Conservation (phyloP, 805 yeast species). For the Lipomyces sp. region DNA sequence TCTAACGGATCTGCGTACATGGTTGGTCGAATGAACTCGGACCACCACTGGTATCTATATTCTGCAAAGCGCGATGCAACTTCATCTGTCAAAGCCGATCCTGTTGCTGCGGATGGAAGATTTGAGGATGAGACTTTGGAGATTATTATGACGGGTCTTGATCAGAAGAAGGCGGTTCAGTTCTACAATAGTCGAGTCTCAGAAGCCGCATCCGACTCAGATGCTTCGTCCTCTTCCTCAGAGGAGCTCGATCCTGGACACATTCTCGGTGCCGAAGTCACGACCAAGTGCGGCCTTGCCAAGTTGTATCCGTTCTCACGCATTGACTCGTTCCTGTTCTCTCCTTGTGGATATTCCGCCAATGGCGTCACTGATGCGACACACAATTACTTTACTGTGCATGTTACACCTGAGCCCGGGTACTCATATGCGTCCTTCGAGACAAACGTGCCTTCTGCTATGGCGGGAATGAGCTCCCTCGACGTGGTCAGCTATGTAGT, state of each 20-base stretch:
- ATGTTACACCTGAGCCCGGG: conserved; percentile 90
- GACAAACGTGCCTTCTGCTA: conserved; percentile 67
- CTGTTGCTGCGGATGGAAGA: conserved; percentile 25
- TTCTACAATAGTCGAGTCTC: conserved; percentile 61
- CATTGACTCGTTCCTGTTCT: conserved; percentile 85
- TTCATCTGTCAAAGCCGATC: background rate
- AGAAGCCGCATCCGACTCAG: conserved; percentile 42
- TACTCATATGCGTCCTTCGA: conserved; percentile 98
- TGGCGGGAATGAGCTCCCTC: conserved; percentile 37
- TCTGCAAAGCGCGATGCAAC: conserved; percentile 40
- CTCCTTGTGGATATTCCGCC: conserved; percentile 95
- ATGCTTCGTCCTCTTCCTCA: conserved; percentile 43
- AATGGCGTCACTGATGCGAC: conserved; percentile 67
- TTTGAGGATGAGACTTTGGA: conserved; percentile 76
- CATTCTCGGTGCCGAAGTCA: conserved; percentile 69
- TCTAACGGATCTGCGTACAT: conserved; percentile 66
- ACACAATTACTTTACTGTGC: conserved; percentile 77
- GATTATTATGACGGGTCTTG: conserved; percentile 85
- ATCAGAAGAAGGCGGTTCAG: conserved; percentile 58
- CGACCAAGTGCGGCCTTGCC: conserved; percentile 66
- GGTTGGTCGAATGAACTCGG: conserved; percentile 78
- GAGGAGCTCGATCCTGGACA: conserved; percentile 74
- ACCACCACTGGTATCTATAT: conserved; percentile 86
- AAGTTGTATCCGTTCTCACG: conserved; percentile 53
- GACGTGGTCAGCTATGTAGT: conserved; percentile 67